These are phyloP conservation scores for Gnomoniopsis smithogilvyi DNA, from an alignment of 2,329 filamentous ascomycete species.

Conservation along the genomic window DNA sequence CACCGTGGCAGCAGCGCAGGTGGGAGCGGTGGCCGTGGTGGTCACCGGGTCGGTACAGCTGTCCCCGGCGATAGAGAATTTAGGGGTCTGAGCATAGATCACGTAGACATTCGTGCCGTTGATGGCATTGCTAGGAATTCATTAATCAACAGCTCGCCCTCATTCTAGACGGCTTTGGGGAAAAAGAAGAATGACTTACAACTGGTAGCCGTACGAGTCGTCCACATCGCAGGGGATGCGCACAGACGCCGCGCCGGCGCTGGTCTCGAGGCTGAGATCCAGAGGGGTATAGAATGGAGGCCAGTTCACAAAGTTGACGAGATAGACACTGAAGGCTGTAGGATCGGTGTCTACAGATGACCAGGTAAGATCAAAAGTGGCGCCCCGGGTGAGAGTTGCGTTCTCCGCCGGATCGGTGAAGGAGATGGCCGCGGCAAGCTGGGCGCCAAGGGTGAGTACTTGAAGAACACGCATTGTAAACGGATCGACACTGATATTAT, in stretches of 20 bases:
- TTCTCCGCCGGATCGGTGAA: conserved; percentile 31
- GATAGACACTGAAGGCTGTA: conserved; percentile 35
- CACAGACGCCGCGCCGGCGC: conserved; percentile 29
- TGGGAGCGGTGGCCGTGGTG: conserved; percentile 20
- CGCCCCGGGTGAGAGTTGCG: conserved; percentile 34
- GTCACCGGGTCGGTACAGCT: conserved; percentile 25
- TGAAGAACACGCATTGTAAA: conserved; percentile 25
- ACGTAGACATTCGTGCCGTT: conserved; percentile 43
- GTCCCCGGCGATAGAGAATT: conserved; percentile 32
- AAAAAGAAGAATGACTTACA: conserved; percentile 23
- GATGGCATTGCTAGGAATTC: conserved; percentile 34
- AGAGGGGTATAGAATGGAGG: conserved; percentile 36
- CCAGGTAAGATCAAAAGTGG: conserved; percentile 33
- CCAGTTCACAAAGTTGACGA: conserved; percentile 43
- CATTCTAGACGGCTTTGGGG: too few species aligned
- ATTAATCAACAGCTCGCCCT: not conserved
- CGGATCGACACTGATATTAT: not conserved
- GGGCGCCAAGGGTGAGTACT: conserved; percentile 27
- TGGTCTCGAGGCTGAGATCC: conserved; percentile 32
- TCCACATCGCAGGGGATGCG: conserved; percentile 35
- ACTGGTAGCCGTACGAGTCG: conserved; percentile 36
- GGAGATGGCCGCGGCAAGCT: conserved; percentile 29
- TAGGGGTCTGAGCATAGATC: conserved; percentile 39
- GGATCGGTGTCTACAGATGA: conserved; percentile 38
- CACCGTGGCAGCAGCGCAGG: conserved; percentile 24